Conservation (phyloP, 768 basidiomycete genomes). For the Naganishia vaughanmartiniae region DNA sequence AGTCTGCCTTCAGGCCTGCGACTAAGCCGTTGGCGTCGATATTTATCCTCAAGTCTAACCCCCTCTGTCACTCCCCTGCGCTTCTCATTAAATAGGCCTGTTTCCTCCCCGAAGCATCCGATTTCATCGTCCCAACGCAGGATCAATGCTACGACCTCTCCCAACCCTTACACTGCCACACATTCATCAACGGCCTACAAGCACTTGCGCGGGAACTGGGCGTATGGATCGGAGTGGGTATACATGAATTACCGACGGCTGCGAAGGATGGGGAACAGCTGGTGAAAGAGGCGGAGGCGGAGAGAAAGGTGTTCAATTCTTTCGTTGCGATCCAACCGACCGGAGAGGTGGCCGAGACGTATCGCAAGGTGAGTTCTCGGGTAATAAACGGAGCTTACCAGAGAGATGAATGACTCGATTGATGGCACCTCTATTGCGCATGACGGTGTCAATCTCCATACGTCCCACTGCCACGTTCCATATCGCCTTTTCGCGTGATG, state of each 20-base stretch:
- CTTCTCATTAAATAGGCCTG: conserved; percentile 31
- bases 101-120: conserved; percentile 50
- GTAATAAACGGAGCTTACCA: not conserved
- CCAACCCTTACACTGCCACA: conserved; percentile 38
- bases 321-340: conserved; percentile 40
- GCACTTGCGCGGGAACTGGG: conserved; percentile 43
- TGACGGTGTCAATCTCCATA: too few relatives aligned
- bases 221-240: conserved; percentile 40
- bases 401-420: too few relatives aligned
- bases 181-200: conserved; percentile 42
- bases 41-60: too few relatives aligned
- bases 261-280: conserved; percentile 32
- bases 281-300: conserved; percentile 28
- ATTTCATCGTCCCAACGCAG: conserved; percentile 40
- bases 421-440: too few relatives aligned
- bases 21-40: too few relatives aligned
- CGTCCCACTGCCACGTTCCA: not conserved
- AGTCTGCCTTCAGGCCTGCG: too few relatives aligned
- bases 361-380: conserved; percentile 41
- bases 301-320: conserved; percentile 43
- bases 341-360: conserved; percentile 36
- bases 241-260: conserved; percentile 42
- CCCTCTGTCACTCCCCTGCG: too few relatives aligned
- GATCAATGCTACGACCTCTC: conserved; percentile 40
- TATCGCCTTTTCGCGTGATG: too few relatives aligned